phyloP scores from a whole-genome alignment of 2,329 filamentous ascomycete species.

The Cladosporium colombiae region DNA sequence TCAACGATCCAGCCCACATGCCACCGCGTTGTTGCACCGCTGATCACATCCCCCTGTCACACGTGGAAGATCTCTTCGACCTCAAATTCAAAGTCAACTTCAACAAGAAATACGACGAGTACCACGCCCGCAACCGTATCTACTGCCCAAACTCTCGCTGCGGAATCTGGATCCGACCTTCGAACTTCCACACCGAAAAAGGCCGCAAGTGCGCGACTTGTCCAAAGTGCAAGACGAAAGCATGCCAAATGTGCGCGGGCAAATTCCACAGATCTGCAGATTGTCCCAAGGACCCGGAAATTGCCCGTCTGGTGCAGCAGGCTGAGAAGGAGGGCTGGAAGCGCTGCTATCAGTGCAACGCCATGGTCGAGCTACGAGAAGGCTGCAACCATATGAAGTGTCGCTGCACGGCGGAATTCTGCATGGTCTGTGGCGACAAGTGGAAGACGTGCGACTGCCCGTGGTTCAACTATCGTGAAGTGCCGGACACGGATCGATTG shows the following conservation, averaged over 20 bases:
- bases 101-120: slow-evolving; percentile 80
- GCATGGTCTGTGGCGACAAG: slow-evolving; percentile 77
- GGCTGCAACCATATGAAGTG: slow-evolving; percentile 90
- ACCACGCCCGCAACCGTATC: slow-evolving; percentile 69
- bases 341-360: slow-evolving; percentile 71
- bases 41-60: slow-evolving; percentile 71
- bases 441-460: slow-evolving; percentile 85
- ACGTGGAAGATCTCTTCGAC: slow-evolving; percentile 76
- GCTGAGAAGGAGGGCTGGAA: slow-evolving; percentile 72
- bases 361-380: slow-evolving; percentile 75
- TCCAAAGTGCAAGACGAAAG: slow-evolving; percentile 68
- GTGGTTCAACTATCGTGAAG: slow-evolving; percentile 66
- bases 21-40: slow-evolving; percentile 77
- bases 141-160: slow-evolving; percentile 76
- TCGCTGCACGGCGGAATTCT: slow-evolving; percentile 80
- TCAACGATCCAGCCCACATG: slow-evolving; percentile 78
- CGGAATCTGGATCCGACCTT: slow-evolving; percentile 77
- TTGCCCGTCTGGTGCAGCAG: slow-evolving; percentile 62
- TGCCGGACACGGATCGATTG: slow-evolving; percentile 55
- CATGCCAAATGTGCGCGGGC: slow-evolving; percentile 72
- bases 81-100: slow-evolving; percentile 72
- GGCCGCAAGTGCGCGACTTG: slow-evolving; percentile 69
- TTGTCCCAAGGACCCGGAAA: slow-evolving; percentile 72
- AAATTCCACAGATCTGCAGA: slow-evolving; percentile 70
- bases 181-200: slow-evolving; percentile 58